Conservation (phyloP, 2,329 filamentous ascomycete genomes). For the Acephala macrosclerotiorum region DNA sequence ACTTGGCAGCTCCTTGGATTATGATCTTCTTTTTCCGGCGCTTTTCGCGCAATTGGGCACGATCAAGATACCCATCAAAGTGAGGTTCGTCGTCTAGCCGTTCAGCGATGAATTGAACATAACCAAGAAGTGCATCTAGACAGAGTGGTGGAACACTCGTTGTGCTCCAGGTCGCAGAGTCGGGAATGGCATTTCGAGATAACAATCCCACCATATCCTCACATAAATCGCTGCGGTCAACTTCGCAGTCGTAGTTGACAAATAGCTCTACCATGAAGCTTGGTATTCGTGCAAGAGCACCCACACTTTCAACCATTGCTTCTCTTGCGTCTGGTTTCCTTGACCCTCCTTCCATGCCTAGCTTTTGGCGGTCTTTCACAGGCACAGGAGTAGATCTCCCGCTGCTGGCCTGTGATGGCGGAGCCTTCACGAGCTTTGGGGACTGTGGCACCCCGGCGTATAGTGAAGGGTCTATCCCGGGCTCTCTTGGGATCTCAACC, state of each 20-base stretch:
- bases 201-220: slow-evolving; percentile 94
- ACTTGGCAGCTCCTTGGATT: slow-evolving; percentile 85
- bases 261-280: slow-evolving; percentile 96
- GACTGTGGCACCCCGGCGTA: slow-evolving; percentile 94
- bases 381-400: slow-evolving; percentile 90
- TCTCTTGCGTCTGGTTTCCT: slow-evolving; percentile 95
- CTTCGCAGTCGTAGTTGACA: slow-evolving; percentile 97
- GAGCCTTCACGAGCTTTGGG: slow-evolving; percentile 83
- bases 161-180: slow-evolving; percentile 98
- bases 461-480: slow-evolving; percentile 87
- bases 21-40: slow-evolving; percentile 86
- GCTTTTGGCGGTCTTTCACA: slow-evolving; percentile 88
- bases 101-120: slow-evolving; percentile 90
- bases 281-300: slow-evolving; percentile 89
- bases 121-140: slow-evolving; percentile 88
- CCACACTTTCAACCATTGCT: slow-evolving; percentile 97
- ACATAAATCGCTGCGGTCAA: slow-evolving; percentile 88
- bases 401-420: slow-evolving; percentile 76
- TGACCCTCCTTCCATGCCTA: slow-evolving; percentile 90
- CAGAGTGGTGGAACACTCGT: slow-evolving; percentile 97
- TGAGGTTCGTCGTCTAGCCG: slow-evolving; percentile 76
- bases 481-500: slow-evolving; percentile 92
- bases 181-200: slow-evolving; percentile 92
- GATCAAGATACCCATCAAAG: slow-evolving; percentile 71
- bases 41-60: slow-evolving; percentile 70